Percentiles rank a stretch among this genome's conserved stretches.
Conservation (phyloP, 176 grass and related monocot species). For the Ensete glaucum region DNA sequence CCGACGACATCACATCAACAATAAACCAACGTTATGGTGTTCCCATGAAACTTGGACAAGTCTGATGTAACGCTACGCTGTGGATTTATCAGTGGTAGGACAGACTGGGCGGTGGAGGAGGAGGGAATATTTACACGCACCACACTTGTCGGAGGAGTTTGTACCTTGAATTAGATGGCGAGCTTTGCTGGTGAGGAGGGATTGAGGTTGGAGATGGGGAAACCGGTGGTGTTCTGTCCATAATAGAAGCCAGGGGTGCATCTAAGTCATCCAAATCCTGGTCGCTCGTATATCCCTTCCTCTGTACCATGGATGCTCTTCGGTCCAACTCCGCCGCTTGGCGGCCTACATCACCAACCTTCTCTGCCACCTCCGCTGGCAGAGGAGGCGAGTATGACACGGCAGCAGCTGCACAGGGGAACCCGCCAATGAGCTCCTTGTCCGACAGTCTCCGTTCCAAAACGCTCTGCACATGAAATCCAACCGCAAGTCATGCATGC, state of each 20-base stretch:
- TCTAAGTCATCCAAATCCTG: conserved; percentile 75
- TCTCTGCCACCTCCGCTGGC: conserved; percentile 34
- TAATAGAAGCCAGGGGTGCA: conserved; percentile 40
- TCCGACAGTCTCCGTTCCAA: conserved; percentile 26
- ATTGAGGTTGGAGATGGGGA: conserved; percentile 23
- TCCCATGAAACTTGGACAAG: too few species aligned
- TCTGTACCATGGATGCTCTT: conserved; percentile 50
- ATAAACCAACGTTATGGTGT: too few species aligned
- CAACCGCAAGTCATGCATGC: neutral
- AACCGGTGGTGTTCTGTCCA: conserved; percentile 34
- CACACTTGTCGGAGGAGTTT: conserved; percentile 72
- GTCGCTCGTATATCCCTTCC: conserved; percentile 66
- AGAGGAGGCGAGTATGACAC: conserved; percentile 33
- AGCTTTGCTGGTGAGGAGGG: conserved; percentile 21
- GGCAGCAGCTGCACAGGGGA: conserved; percentile 44
- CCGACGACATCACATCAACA: too few species aligned
- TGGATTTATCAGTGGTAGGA: too few species aligned
- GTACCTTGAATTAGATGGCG: conserved; percentile 45
- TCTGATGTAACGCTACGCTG: too few species aligned
- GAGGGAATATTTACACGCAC: conserved; percentile 18
- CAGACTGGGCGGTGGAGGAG: neutral
- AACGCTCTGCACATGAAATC: conserved; percentile 45
- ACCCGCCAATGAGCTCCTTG: conserved; percentile 22
- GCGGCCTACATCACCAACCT: conserved; percentile 31
- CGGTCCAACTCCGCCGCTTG: conserved; percentile 37